phyloP scores from a whole-genome alignment of 2,329 filamentous ascomycete genomes.

The Colletotrichum chrysophilum region DNA sequence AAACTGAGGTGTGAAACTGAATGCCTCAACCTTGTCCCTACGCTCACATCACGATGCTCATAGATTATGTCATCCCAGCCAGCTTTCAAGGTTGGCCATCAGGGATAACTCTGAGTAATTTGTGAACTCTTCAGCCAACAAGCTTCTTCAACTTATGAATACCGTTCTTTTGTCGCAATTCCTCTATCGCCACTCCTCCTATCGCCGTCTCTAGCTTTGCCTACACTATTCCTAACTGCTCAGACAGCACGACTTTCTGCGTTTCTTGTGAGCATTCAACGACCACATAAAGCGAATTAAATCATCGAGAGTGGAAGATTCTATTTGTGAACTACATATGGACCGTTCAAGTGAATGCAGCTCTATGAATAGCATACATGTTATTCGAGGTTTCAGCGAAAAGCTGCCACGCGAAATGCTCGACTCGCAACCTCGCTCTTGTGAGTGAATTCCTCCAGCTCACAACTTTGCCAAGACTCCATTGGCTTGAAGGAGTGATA shows the following conservation, averaged over 20 bases:
- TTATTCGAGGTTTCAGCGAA: not conserved
- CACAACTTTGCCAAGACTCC: not conserved
- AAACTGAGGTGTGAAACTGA: not conserved
- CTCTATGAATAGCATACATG: fast-evolving
- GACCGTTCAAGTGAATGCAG: not conserved
- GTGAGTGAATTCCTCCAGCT: not conserved
- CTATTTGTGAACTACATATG: not conserved
- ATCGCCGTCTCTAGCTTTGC: not conserved
- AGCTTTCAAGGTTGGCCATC: not conserved
- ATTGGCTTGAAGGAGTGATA: not conserved
- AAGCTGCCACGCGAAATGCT: not conserved
- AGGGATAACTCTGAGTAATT: not conserved
- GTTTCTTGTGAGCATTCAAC: not conserved
- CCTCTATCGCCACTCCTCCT: too few species aligned
- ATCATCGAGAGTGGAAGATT: not conserved
- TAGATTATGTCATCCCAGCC: not conserved
- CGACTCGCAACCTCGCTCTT: not conserved
- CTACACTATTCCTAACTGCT: fast-evolving
- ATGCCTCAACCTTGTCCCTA: too few species aligned
- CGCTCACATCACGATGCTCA: not conserved
- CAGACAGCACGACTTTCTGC: not conserved
- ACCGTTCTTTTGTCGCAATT: too few species aligned
- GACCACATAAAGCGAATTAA: not conserved
- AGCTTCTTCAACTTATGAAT: too few species aligned
- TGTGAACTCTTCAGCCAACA: not conserved